Base-by-base conservation (phyloP, 75 land plant species). In the Cryptomeria japonica region DNA sequence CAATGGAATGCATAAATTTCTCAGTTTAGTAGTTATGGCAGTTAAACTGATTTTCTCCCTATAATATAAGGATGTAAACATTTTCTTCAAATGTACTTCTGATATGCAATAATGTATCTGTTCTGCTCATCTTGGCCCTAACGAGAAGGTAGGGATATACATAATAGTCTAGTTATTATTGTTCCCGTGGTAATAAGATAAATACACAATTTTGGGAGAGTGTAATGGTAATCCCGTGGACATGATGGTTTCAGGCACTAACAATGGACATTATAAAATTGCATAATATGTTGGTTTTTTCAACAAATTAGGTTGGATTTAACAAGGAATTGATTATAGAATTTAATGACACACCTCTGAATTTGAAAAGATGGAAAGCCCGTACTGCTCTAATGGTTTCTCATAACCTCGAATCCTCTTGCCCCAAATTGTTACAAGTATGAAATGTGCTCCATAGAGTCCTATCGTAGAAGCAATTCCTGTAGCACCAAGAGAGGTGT, bases 381-480 rank as follows among this genome's bases (percentile, higher is more conserved):
- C 99, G 90, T 98, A 98, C 64, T 93, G 92, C 78, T 88, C 42
- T 36, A 96, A 89, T 72, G 99, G 96, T 80, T 94, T 72, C 56
- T 96, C 95, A 91, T 94, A 97, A 15, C 99, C 97, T 64, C 97
- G 99, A 56, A 97, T 94, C 88, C 94, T 92, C 89, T 91, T 98
- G 22, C 99, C 99, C 99, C 99, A 98, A 44, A 94, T 72, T 39
- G 89, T 89, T 58, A 97, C 88, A 76, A 98, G 92, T 68, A 97
- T 93, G 83, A 89, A 87, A 75, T 93, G 73, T 83, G 99, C 95
- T 77, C 88, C 89, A 87, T 97, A 97, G 10, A 98, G 92, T 16
- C 99, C 97, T 76, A 93, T 44, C 41, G 89, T 87, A 83, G 97
- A 94, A 89, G 91, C 95, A 86, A 91, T 86, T 82, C 91, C 92